These are phyloP conservation scores for Blastobotrys arbuscula DNA, from an alignment of 1,139 yeast genomes.

Conservation along the genomic window DNA sequence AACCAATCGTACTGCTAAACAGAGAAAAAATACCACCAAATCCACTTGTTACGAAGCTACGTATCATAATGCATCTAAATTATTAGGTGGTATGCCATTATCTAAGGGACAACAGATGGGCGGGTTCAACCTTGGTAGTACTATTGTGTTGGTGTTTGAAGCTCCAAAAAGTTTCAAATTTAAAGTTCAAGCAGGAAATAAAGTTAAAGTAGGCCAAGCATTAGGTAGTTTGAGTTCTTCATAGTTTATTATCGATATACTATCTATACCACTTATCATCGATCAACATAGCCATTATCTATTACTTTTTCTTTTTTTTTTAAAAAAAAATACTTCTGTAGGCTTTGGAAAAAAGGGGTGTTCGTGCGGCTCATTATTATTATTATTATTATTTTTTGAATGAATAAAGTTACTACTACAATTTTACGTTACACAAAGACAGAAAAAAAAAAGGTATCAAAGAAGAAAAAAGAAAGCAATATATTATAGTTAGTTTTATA, in stretches of 20 bases:
- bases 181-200: slow-evolving; percentile 61
- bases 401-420: too few species aligned
- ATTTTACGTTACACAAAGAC: too few species aligned
- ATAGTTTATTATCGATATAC: background rate
- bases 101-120: slow-evolving; percentile 95
- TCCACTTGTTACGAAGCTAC: slow-evolving; percentile 94
- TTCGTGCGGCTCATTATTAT: too few species aligned
- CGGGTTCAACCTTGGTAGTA: slow-evolving; percentile 92
- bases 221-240: slow-evolving; percentile 49
- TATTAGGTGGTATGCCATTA: slow-evolving; percentile 86
- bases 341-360: too few species aligned
- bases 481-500: too few species aligned
- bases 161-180: slow-evolving; percentile 80
- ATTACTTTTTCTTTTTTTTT: background rate
- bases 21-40: slow-evolving; percentile 43
- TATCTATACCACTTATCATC: background rate
- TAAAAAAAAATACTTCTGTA: background rate
- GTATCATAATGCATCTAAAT: slow-evolving; percentile 68
- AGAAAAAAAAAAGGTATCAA: background rate
- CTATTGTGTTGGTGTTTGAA: slow-evolving; percentile 93
- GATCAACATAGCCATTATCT: background rate
- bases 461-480: background rate
- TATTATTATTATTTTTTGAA: too few species aligned
- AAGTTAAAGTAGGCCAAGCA: slow-evolving; percentile 79
- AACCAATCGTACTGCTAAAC: slow-evolving; percentile 52